Base-by-base conservation (phyloP, 2,329 filamentous ascomycete species). In the Aureobasidium zeae region DNA sequence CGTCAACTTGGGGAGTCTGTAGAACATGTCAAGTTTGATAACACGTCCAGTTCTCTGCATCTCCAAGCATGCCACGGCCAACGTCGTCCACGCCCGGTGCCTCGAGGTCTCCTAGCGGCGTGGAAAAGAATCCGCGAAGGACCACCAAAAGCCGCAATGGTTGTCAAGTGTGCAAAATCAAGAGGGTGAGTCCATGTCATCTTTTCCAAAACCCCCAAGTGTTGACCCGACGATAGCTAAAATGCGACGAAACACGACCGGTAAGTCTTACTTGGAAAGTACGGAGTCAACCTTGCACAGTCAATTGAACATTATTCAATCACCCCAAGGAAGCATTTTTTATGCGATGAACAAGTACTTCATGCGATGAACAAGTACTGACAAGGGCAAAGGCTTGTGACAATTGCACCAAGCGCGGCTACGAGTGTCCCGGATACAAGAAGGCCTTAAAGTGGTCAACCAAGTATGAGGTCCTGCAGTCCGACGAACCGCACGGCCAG, bases 401-500 rank as follows among this genome's bases (percentile, higher is more conserved):
- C 22, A 65, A 68, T 45, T 71, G 68, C 53, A 58, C 59, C 37
- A 64, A 62, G 41, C 60, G 63, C 20, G 63, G 63, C 22, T 57
- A 63, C n/a, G 48, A 57, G 19, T 71, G 68, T 48, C 67, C 68
- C 22, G 68, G 67, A 5, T 70, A 69, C 38, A 62, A 63, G 51
- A 66, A 68, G 53, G 63, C 62, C 37, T 52, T 70, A 32, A 66
- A 67, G 38, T 71, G 68, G 68, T 68, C 64, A 8, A 66, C 63
- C 34, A 71, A 70, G 50, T 67, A 70, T 53, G 67, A 70, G 51
- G 60, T 67, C n/a, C 61, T 63, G 41, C 60, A 61, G 26, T 58
- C 63, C 10, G 51, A 45, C 20, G 44, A 31, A 16, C 31, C 35
- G 22, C 29, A 43, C n/a, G 32, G 25, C 12, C 41, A 20, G 16